These are phyloP conservation scores for peach (Prunus persica) DNA, from an alignment of 306 rosid genomes.

Conservation along the genomic window DNA sequence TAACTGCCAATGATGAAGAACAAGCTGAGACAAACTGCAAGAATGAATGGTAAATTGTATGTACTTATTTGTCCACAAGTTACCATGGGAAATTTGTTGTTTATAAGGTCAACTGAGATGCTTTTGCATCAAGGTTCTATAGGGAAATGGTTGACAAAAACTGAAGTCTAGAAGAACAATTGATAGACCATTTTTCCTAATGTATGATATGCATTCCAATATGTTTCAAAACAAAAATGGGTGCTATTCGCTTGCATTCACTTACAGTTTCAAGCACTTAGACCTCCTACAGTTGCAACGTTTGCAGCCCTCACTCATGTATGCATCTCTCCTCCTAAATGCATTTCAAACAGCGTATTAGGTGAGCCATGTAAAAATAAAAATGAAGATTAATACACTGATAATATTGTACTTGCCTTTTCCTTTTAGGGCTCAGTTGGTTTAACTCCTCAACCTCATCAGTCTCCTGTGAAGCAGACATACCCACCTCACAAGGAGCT, in stretches of 20 bases:
- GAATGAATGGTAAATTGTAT: not conserved
- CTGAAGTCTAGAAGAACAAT: not conserved
- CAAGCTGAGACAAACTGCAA: slow-evolving; percentile 10
- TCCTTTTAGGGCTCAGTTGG: slow-evolving; percentile 10
- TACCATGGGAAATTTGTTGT: not conserved
- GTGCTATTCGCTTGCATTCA: not conserved
- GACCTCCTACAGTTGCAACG: slow-evolving; percentile 36
- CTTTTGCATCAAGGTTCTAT: not conserved
- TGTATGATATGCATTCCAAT: not conserved
- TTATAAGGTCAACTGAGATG: not conserved
- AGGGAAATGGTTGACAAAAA: not conserved
- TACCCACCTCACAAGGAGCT: slow-evolving; percentile 7
- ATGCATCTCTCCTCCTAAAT: slow-evolving; percentile 18
- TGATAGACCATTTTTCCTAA: not conserved
- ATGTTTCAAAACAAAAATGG: not conserved
- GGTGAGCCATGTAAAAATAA: not conserved
- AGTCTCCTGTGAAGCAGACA: slow-evolving; percentile 7
- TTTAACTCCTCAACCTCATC: slow-evolving; percentile 9
- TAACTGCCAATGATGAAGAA: slow-evolving; percentile 33
- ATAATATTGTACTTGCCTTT: slow-evolving; percentile 14
- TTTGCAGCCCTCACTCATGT: slow-evolving; percentile 7
- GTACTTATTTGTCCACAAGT: not conserved
- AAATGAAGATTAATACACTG: not conserved
- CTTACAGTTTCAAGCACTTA: slow-evolving; percentile 43
- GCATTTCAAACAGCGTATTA: not conserved